Conservation (phyloP, 176 grass and related monocot species). For the Zoysia japonica region DNA sequence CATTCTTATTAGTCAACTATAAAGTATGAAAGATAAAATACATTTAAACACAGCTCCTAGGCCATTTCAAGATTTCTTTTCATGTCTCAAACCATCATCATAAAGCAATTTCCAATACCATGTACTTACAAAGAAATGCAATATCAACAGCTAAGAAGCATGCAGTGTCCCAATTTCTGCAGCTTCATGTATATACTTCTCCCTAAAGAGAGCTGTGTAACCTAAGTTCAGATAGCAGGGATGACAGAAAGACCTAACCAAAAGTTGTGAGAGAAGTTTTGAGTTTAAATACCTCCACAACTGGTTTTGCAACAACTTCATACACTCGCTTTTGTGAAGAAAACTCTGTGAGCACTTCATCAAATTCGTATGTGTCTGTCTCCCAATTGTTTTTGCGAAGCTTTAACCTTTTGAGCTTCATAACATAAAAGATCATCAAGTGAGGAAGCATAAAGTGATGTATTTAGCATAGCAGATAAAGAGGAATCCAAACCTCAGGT, state of each 20-base stretch:
- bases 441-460: constrained; percentile 33
- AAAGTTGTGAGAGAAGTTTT: constrained; percentile 23
- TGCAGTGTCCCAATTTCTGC: constrained; percentile 3
- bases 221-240: background rate
- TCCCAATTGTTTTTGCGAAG: constrained; percentile 99
- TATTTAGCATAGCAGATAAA: constrained; percentile 9
- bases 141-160: background rate
- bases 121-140: background rate
- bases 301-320: constrained; percentile 99
- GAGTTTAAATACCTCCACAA: constrained; percentile 83
- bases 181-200: background rate
- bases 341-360: constrained; percentile 97
- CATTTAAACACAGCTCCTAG: background rate
- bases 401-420: constrained; percentile 97
- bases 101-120: constrained; percentile 25
- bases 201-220: background rate
- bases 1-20: constrained; percentile 13
- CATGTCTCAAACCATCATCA: background rate
- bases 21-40: background rate
- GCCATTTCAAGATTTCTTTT: constrained; percentile 10
- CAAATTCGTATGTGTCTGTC: constrained; percentile 90
- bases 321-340: constrained; percentile 98
- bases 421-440: constrained; percentile 7
- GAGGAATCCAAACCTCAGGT: constrained; percentile 65
- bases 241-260: constrained; percentile 4